phyloP scores from a whole-genome alignment of 805 yeast species.

The Blastobotrys terrestris region DNA sequence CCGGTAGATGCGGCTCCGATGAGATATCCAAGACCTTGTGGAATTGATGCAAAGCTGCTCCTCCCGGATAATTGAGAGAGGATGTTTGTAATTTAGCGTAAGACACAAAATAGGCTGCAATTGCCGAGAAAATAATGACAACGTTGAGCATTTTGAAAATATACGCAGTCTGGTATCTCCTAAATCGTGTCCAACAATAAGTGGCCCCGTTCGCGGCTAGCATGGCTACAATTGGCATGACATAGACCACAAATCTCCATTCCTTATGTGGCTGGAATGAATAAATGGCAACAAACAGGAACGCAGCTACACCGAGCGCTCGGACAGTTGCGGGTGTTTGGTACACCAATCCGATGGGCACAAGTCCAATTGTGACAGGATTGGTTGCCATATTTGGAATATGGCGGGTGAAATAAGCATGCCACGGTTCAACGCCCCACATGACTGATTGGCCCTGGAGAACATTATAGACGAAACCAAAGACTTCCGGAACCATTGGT shows the following conservation, averaged over 20 bases:
- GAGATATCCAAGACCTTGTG: conserved; percentile 39
- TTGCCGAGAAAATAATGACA: conserved; percentile 28
- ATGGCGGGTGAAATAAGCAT: conserved; percentile 57
- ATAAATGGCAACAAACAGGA: conserved; percentile 53
- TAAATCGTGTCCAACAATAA: conserved; percentile 36
- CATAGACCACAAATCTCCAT: conserved; percentile 82
- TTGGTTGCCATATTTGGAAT: conserved; percentile 35
- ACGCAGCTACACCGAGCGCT: conserved; percentile 42
- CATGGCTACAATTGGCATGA: conserved; percentile 61
- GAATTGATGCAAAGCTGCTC: conserved; percentile 54
- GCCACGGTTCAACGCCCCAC: conserved; percentile 83
- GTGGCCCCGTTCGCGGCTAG: conserved; percentile 62
- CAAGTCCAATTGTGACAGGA: conserved; percentile 31
- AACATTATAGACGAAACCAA: conserved; percentile 68
- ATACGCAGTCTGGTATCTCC: conserved; percentile 30
- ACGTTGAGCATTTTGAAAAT: conserved; percentile 13
- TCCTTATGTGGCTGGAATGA: conserved; percentile 90
- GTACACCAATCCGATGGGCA: conserved; percentile 43
- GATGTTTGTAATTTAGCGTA: conserved; percentile 55
- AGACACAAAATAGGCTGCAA: conserved; percentile 38
- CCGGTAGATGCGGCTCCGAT: conserved; percentile 21
- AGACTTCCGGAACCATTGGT: conserved; percentile 66
- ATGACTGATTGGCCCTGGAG: conserved; percentile 62
- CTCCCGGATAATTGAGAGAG: conserved; percentile 83
- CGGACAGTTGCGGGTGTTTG: conserved; percentile 26